Conservation (phyloP, 495 filamentous ascomycete genomes). For the Aspergillus sclerotiicarbonarius region DNA sequence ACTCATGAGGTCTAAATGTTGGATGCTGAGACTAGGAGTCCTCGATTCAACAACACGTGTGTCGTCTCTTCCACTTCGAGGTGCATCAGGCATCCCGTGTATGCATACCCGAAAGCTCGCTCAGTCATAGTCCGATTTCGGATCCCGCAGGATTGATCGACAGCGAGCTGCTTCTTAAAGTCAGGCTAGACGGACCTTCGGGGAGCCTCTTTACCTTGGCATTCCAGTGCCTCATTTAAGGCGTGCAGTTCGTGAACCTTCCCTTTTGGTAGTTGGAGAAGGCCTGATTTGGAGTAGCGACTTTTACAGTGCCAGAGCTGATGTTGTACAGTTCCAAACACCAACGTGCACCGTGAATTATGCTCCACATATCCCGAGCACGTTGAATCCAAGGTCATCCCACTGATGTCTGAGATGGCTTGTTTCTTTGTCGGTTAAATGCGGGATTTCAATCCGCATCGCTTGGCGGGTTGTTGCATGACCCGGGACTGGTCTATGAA, state of each 20-base stretch:
- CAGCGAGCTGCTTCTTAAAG: neutral
- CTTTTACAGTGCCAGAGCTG: neutral
- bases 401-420: neutral
- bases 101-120: neutral
- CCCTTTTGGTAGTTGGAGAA: neutral
- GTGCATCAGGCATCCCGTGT: neutral
- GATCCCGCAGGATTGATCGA: constrained; percentile 6
- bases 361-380: neutral
- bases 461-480: constrained; percentile 4
- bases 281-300: neutral
- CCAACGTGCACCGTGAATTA: neutral
- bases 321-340: neutral
- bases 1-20: neutral
- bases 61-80: neutral
- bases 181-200: neutral
- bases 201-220: neutral
- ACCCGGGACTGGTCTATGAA: constrained; percentile 1
- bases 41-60: neutral
- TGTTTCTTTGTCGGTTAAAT: neutral
- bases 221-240: neutral
- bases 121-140: neutral
- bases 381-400: too few relatives aligned
- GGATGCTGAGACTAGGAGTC: neutral
- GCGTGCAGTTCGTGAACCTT: neutral
- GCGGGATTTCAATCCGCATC: neutral